Conservation (phyloP, 2,329 filamentous ascomycete species). For the Emergomyces pasteurianus region DNA sequence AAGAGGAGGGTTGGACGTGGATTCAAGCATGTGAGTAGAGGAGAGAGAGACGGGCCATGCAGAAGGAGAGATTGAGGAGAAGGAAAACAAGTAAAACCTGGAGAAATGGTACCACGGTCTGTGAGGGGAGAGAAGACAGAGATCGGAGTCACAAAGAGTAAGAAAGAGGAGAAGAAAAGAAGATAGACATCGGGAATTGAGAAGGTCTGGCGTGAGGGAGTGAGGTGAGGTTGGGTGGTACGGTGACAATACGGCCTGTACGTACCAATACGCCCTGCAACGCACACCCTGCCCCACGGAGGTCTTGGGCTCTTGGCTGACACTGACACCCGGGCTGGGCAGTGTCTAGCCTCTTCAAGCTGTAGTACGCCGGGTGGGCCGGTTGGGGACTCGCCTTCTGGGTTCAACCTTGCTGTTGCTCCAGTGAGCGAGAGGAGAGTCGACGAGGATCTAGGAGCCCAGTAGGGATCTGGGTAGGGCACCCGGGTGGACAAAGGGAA, state of each 20-base stretch:
- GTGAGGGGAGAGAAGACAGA: not conserved
- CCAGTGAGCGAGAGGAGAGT: not conserved
- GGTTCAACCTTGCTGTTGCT: not conserved
- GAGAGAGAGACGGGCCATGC: not conserved
- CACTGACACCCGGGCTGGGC: not conserved
- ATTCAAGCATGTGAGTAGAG: not conserved
- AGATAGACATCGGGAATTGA: not conserved
- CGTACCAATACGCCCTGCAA: not conserved
- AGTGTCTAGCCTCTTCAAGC: too few relatives aligned
- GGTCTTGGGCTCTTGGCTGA: not conserved
- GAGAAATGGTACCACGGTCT: not conserved
- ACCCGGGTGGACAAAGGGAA: not conserved
- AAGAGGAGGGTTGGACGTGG: constrained; percentile 1
- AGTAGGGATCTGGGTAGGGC: too few relatives aligned
- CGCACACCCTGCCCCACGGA: not conserved
- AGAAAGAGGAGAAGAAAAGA: not conserved
- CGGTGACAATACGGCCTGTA: not conserved
- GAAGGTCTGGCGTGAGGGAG: not conserved
- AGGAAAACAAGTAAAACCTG: not conserved
- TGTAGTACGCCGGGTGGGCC: not conserved
- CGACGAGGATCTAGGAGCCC: too few relatives aligned
- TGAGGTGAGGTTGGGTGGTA: not conserved
- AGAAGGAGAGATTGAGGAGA: constrained; percentile 5
- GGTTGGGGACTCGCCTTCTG: not conserved
- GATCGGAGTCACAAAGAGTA: not conserved